Conservation (phyloP, 331 rosid genomes). For the Acacia pycnantha region DNA sequence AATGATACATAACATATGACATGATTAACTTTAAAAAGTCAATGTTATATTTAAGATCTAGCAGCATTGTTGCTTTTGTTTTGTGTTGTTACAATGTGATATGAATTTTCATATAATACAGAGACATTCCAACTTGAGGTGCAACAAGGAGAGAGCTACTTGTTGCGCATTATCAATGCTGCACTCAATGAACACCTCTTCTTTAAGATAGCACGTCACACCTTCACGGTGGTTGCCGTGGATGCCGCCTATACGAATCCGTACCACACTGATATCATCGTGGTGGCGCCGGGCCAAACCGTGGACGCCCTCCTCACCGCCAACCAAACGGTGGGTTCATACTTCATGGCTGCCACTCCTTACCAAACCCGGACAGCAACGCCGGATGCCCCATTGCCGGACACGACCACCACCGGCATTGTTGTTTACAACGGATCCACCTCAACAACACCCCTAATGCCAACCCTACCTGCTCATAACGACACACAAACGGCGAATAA, state of each 20-base stretch:
- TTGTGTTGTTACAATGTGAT: neutral
- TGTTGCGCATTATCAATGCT: constrained; percentile 31
- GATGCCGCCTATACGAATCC: constrained; percentile 35
- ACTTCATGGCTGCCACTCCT: constrained; percentile 32
- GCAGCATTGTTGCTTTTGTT: neutral
- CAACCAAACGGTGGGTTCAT: constrained; percentile 14
- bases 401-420: constrained; percentile 9
- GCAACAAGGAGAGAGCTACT: neutral
- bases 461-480: neutral
- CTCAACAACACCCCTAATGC: constrained; percentile 5
- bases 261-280: constrained; percentile 29
- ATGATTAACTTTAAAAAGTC: too few species aligned
- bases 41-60: too few species aligned
- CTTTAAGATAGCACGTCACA: constrained; percentile 39
- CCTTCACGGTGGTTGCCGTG: constrained; percentile 23
- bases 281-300: constrained; percentile 39
- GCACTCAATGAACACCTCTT: constrained; percentile 37
- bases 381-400: neutral
- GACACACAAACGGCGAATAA: constrained; percentile 19
- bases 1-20: too few species aligned
- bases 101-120: neutral
- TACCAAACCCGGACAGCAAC: constrained; percentile 2
- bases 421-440: constrained; percentile 16
- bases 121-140: neutral
- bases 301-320: constrained; percentile 29